Evolutionary conservation across 768 basidiomycete genomes (phyloP).

Genomic region (Lactifluus hygrophoroides): DNA sequence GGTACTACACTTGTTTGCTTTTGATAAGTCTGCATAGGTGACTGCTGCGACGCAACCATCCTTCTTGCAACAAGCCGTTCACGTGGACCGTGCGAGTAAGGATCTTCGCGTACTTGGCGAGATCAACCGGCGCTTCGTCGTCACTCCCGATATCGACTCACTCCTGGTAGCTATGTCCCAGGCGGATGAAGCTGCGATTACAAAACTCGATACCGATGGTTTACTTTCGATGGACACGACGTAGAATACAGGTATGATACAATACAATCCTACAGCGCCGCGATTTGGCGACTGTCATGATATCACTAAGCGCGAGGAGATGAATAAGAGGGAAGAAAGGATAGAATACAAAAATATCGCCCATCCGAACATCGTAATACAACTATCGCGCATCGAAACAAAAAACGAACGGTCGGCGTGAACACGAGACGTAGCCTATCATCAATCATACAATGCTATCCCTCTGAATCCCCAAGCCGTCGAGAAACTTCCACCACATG

Average conservation of each 20-base stretch:
- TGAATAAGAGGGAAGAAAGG: not conserved
- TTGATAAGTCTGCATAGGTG: slow-evolving; percentile 39
- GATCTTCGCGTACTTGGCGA: slow-evolving; percentile 72
- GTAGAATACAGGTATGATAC: slow-evolving; percentile 13
- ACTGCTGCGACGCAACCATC: slow-evolving; percentile 75
- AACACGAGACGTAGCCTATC: no score
- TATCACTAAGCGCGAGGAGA: not conserved
- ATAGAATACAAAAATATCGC: not conserved
- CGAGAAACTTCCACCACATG: slow-evolving; percentile 33
- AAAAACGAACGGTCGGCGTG: not conserved
- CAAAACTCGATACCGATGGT: slow-evolving; percentile 34
- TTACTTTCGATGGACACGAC: slow-evolving; percentile 48
- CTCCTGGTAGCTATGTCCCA: slow-evolving; percentile 59
- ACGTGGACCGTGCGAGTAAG: slow-evolving; percentile 53
- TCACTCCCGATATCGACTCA: slow-evolving; percentile 74
- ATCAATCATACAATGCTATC: not conserved
- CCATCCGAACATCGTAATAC: not conserved
- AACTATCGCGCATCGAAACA: not conserved
- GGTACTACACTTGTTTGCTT: not conserved
- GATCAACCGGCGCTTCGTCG: slow-evolving; percentile 75
- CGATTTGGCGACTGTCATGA: not conserved
- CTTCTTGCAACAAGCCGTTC: slow-evolving; percentile 81
- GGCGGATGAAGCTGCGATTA: slow-evolving; percentile 32
- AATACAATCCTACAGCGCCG: not conserved
- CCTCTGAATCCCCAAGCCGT: slow-evolving; percentile 24